Evolutionary conservation across 345 rosid genomes (phyloP), one percentile per base, ranked within the genome.

Genomic region (Moricandia moricandioides): DNA sequence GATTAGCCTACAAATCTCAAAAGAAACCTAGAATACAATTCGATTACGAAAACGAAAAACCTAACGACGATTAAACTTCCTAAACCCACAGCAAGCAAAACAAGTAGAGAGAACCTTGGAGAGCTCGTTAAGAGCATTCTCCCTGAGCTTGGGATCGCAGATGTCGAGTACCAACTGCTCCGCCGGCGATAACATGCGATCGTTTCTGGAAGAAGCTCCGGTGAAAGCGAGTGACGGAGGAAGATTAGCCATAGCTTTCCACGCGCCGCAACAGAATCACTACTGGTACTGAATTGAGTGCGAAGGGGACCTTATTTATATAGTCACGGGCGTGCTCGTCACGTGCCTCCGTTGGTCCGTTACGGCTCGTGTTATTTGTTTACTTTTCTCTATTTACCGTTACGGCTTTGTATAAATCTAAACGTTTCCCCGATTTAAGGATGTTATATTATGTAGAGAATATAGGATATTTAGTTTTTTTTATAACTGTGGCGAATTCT

Each of bases 81-180:
- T 0, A 0, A 29, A 47, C 8, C 57, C 18, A 54, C n/a, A 35
- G 33, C 45, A 35, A 68, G 24, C 24, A 39, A 51, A 18, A 26
- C 8, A 8, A 65, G 17, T 43, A 65, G 16, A 67, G 40, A 39
- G 34, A 21, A 88, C 97, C 96, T 86, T 92, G 9, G 89, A 83
- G 73, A 87, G 75, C 62, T 86, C 90, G 18, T 74, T 81, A 39
- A 92, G 89, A 49, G 94, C 97, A 34, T 85, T 86, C 70, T 92
- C 98, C 16, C 91, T 88, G 79, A 89, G 95, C 74, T 89, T 90
- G 1, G 96, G 89, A 69, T 85, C 85, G 70, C 84, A 81, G 59
- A 90, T 87, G 60, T 95, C 91, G 70, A 90, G 90, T 7, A 92
- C 88, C 84, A 92, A 73, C 33, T 90, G 89, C 84, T 95, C 96